Evolutionary conservation across 345 rosid genomes (phyloP), one percentile per base, ranked within the genome.

Genomic region (Hibiscus mutabilis): DNA sequence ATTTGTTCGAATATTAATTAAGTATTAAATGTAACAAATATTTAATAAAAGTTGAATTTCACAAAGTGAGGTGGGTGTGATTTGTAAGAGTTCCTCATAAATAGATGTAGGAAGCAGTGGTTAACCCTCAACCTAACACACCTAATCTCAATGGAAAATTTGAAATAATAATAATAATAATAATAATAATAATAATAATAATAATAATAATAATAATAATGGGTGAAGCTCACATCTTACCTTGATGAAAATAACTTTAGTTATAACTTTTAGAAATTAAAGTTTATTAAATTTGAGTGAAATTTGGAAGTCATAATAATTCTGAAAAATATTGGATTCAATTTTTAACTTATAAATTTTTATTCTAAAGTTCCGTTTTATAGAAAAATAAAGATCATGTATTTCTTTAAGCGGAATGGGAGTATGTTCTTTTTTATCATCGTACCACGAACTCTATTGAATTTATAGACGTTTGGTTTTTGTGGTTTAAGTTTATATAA

Each of bases 121-220:
- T 74, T 47, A 70, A 70, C 55, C 21, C 15, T 70, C 77, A 71
- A 73, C 77, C 81, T 49, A 75, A 73, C 78, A 60, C 78, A 77
- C 81, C 81, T 75, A 75, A 72, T 72, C 18, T 4, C 56, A 57
- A n/a, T 3, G 16, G 4, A 2, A 55, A 19, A 19, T 37, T 21
- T 19, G 12, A 10, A 4, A n/a, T n/a, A n/a, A n/a, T n/a, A n/a
- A n/a, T n/a, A 4, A 1, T 21, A 40, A 12, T 19, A 12, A 15
- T 12, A 13, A 21, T 14, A 63, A 25, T 25, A 25, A 25, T 25
- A 25, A 25, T 25, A 25, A 25, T 25, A 25, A 25, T 25, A 25
- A 25, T 25, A 25, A 25, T 25, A 25, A 33, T 33, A 33, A 33
- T 33, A 33, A 33, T 33, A 33, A 33, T 33, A 44, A 49, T 40